Conservation (phyloP, 345 rosid genomes). For the Gossypium ekmanianum region DNA sequence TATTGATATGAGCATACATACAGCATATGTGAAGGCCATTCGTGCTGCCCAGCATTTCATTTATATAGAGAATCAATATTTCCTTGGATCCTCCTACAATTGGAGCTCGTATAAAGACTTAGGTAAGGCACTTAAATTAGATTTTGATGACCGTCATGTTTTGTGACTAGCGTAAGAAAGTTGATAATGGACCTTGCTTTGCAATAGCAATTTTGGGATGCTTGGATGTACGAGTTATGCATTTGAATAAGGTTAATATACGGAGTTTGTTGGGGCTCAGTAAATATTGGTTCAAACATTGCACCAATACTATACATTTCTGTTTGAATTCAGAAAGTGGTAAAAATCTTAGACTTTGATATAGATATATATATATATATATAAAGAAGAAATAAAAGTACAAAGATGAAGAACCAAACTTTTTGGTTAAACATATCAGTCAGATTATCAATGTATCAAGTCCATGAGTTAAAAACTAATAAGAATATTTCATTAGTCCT, state of each 20-base stretch:
- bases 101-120: slow-evolving; percentile 75
- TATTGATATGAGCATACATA: slow-evolving; percentile 99
- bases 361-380: background rate
- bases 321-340: background rate
- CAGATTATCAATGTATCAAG: background rate
- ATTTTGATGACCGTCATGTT: background rate
- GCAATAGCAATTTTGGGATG: background rate
- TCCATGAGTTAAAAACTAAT: background rate
- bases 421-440: background rate
- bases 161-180: background rate
- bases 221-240: background rate
- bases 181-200: background rate
- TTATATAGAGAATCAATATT: slow-evolving; percentile 94
- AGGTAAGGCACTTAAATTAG: slow-evolving; percentile 39
- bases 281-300: background rate
- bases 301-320: background rate
- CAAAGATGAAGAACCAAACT: background rate
- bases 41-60: slow-evolving; percentile 96
- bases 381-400: background rate
- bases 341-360: background rate
- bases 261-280: background rate
- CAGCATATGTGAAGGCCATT: slow-evolving; percentile 91
- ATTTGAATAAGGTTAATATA: background rate
- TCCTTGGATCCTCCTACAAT: slow-evolving; percentile 86
- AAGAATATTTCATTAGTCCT: background rate